These are phyloP conservation scores for Ceratocystis eucalypticola DNA, from an alignment of 2,329 filamentous ascomycete genomes.

Conservation along the genomic window DNA sequence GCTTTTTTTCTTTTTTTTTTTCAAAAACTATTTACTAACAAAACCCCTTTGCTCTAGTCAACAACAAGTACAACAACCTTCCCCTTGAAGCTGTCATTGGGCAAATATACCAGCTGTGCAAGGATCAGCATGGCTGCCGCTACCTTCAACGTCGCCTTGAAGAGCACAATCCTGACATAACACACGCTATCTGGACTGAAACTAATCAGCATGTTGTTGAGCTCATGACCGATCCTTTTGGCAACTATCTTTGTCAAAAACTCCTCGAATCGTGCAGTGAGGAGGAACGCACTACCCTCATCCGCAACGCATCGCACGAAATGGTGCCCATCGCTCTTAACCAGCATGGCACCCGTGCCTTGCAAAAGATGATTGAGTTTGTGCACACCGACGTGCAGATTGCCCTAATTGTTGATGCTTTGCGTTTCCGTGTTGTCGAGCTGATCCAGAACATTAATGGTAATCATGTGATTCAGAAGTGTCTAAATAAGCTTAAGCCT, in stretches of 20 bases:
- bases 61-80: slow-evolving; percentile 72
- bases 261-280: slow-evolving; percentile 89
- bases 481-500: slow-evolving; percentile 80
- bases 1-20: neutral
- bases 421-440: slow-evolving; percentile 74
- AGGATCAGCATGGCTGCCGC: slow-evolving; percentile 94
- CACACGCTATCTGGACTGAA: slow-evolving; percentile 89
- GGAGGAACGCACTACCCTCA: slow-evolving; percentile 83
- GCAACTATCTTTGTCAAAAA: slow-evolving; percentile 99
- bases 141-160: slow-evolving; percentile 96
- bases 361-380: slow-evolving; percentile 99
- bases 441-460: slow-evolving; percentile 96
- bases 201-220: slow-evolving; percentile 89
- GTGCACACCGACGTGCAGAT: slow-evolving; percentile 78
- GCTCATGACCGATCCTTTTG: slow-evolving; percentile 97
- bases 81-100: slow-evolving; percentile 68
- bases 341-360: slow-evolving; percentile 86
- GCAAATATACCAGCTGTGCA: slow-evolving; percentile 81
- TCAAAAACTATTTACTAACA: neutral
- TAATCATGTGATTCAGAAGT: slow-evolving; percentile 99
- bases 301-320: slow-evolving; percentile 74
- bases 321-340: slow-evolving; percentile 92
- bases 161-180: slow-evolving; percentile 66
- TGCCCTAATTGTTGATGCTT: slow-evolving; percentile 71
- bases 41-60: slow-evolving; percentile 31